A percentile compares a stretch with the other conserved stretches of the same genome.
These are phyloP conservation scores for Fusarium citri DNA, from an alignment of 2,329 filamentous ascomycete species.

Conservation along the genomic window DNA sequence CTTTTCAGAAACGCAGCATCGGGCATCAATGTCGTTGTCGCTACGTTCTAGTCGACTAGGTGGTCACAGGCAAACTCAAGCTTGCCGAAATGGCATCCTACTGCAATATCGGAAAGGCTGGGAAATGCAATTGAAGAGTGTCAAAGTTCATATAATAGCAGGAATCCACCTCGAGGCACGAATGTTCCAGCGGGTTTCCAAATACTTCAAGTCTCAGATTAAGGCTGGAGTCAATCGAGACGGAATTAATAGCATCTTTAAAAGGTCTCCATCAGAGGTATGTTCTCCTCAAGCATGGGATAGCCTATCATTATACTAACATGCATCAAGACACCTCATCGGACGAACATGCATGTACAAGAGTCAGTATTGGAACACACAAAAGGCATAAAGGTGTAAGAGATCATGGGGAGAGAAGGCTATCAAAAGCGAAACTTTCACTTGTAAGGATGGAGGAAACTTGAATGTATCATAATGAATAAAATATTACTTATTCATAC, in stretches of 20 bases:
- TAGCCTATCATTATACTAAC: not conserved
- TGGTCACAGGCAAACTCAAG: accelerated
- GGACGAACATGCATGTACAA: not conserved
- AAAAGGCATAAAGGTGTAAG: accelerated
- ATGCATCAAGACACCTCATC: no score
- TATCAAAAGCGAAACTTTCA: not conserved
- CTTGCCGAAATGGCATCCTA: not conserved
- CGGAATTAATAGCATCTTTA: not conserved
- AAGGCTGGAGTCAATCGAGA: not conserved
- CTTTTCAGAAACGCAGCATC: no score
- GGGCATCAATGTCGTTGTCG: accelerated
- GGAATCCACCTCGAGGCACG: not conserved
- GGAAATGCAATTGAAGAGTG: not conserved
- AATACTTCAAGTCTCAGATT: accelerated
- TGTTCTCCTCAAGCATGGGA: not conserved
- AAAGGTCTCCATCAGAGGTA: not conserved
- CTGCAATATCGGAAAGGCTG: not conserved
- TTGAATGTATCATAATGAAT: not conserved
- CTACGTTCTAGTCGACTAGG: no score
- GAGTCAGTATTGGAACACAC: accelerated
- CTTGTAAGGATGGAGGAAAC: not conserved
- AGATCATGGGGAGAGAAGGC: no score
- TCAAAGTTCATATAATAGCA: not conserved
- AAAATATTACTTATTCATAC: not conserved
- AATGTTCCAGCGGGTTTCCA: not conserved